phyloP scores from a whole-genome alignment of 2,329 filamentous ascomycete species.

The Neurospora sp. region DNA sequence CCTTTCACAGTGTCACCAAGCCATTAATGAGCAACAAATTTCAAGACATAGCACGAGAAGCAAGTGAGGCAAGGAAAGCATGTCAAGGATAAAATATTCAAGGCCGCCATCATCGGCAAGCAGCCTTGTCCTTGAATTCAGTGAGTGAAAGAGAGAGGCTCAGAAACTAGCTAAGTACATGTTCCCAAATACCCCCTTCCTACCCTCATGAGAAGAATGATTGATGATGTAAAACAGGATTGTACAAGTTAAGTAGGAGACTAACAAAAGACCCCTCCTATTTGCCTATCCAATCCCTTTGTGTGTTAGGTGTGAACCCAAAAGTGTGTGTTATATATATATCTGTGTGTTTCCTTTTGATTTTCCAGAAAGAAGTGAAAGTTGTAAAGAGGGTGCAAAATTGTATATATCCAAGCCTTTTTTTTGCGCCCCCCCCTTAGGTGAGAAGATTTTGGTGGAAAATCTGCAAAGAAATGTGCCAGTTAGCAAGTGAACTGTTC shows the following conservation, averaged over 20 bases:
- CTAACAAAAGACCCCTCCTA: too few relatives aligned
- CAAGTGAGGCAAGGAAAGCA: background rate
- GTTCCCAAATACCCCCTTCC: background rate
- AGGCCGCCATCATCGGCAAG: background rate
- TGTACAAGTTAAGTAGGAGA: background rate
- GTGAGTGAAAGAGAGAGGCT: too few relatives aligned
- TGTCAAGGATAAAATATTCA: background rate
- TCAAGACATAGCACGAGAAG: background rate
- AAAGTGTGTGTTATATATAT: background rate
- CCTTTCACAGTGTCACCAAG: background rate
- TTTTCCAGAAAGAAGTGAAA: background rate
- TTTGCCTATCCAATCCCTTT: background rate
- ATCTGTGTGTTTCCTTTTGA: background rate
- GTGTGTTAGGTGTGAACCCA: background rate
- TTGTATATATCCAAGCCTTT: background rate
- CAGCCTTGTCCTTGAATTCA: background rate
- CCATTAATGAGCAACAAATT: background rate
- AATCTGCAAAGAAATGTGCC: background rate
- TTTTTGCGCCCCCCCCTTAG: background rate
- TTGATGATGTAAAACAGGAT: background rate
- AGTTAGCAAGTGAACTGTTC: slow-evolving; percentile 5
- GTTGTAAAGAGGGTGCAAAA: background rate
- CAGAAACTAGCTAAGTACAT: background rate
- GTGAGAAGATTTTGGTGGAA: background rate
- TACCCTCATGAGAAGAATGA: background rate